Percentiles rank a stretch among this genome's conserved stretches.
phyloP scores from a whole-genome alignment of 768 basidiomycete genomes.

The Lyophyllum decastes region DNA sequence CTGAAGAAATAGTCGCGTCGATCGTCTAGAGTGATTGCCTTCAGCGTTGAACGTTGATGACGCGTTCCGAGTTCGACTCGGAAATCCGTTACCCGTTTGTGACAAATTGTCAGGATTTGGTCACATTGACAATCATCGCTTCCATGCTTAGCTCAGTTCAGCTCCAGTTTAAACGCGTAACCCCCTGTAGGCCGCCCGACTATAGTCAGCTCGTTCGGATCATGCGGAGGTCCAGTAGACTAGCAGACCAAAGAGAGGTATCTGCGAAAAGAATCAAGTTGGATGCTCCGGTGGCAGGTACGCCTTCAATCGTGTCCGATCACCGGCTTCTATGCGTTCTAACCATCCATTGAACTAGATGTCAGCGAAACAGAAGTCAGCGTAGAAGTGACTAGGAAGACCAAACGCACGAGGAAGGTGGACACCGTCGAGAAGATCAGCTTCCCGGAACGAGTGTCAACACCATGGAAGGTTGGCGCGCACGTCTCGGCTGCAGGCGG shows the following conservation, averaged over 20 bases:
- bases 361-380: neutral
- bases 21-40: too few species aligned
- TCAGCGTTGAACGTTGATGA: too few species aligned
- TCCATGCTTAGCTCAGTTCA: neutral
- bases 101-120: neutral
- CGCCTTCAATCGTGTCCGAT: neutral
- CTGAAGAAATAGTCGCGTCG: too few species aligned
- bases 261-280: slow-evolving; percentile 12
- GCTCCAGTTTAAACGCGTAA: slow-evolving; percentile 1
- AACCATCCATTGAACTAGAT: too few species aligned
- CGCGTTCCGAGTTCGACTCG: too few species aligned
- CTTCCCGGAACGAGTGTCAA: slow-evolving; percentile 33
- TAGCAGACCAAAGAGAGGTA: slow-evolving; percentile 4
- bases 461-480: slow-evolving; percentile 74
- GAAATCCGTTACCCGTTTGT: too few species aligned
- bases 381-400: neutral
- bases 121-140: neutral
- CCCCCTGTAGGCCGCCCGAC: neutral
- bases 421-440: slow-evolving; percentile 14
- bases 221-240: slow-evolving; percentile 7
- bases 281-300: neutral
- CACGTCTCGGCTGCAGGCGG: slow-evolving; percentile 85
- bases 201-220: neutral
- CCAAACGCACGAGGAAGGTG: slow-evolving; percentile 15
- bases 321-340: neutral